phyloP scores from a whole-genome alignment of 805 yeast genomes.

The Pichia phayaonensis region DNA sequence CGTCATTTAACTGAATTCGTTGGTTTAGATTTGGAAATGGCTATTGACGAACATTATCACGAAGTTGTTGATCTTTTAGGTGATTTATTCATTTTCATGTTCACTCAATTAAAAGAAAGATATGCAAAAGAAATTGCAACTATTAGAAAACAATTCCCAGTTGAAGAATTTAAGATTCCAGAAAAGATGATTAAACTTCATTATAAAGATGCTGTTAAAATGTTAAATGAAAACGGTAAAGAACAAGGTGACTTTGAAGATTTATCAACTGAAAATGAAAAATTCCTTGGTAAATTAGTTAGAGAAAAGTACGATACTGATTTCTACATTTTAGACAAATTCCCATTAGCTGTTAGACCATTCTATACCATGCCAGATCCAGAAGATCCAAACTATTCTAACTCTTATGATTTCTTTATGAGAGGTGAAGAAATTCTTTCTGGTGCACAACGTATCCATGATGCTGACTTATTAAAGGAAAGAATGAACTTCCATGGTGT shows the following conservation, averaged over 20 bases:
- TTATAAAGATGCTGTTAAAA: conserved; percentile 83
- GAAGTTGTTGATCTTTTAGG: conserved; percentile 63
- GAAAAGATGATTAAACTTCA: conserved; percentile 83
- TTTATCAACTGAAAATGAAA: conserved; percentile 90
- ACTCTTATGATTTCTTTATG: conserved; percentile 99
- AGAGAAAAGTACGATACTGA: conserved; percentile 95
- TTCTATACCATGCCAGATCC: conserved; percentile 99
- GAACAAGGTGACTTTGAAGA: conserved; percentile 85
- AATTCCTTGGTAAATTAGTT: conserved; percentile 82
- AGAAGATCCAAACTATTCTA: conserved; percentile 84
- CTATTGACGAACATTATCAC: conserved; percentile 96
- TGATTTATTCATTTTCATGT: conserved; percentile 75
- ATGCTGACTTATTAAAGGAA: conserved; percentile 70
- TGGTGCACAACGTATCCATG: conserved; percentile 99
- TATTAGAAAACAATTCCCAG: conserved; percentile 93
- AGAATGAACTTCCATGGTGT: conserved; percentile 81
- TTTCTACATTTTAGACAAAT: conserved; percentile 95
- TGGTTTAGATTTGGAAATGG: conserved; percentile 97
- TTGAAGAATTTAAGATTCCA: conserved; percentile 94
- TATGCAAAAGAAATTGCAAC: conserved; percentile 77
- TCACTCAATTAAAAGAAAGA: conserved; percentile 72
- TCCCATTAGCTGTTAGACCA: conserved; percentile 95
- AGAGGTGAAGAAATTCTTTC: conserved; percentile 98
- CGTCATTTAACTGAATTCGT: conserved; percentile 99
- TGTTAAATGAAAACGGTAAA: conserved; percentile 83